These are phyloP conservation scores for Eimeria falciformis DNA, from an alignment of 169 alveolate genomes.

Conservation along the genomic window DNA sequence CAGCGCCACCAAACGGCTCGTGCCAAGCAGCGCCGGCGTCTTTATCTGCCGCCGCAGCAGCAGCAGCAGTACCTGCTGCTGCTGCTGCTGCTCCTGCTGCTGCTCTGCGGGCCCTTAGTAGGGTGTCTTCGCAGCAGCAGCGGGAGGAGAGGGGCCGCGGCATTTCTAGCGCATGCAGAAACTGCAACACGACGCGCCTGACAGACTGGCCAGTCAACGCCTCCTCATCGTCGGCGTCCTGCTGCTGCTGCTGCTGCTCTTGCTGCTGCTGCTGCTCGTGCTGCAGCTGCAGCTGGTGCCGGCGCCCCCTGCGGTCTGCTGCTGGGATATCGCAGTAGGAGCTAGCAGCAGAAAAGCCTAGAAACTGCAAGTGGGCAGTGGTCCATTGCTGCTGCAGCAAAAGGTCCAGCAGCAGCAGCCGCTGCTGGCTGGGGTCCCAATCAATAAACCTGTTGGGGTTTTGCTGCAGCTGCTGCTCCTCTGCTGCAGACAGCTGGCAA, in stretches of 20 bases:
- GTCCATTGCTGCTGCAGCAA: not conserved
- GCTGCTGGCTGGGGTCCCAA: not conserved
- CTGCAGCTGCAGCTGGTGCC: constrained; percentile 1
- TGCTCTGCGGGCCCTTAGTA: not conserved
- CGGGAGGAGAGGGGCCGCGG: not conserved
- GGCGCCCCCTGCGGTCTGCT: not conserved
- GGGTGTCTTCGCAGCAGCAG: not conserved
- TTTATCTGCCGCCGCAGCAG: not conserved
- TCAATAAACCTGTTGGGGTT: constrained; percentile 9
- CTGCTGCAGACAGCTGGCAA: constrained; percentile 33
- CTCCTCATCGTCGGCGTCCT: constrained; percentile 22
- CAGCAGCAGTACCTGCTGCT: not conserved
- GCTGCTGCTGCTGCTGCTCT: constrained; percentile 9
- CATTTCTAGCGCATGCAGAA: constrained; percentile 10
- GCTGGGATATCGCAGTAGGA: not conserved
- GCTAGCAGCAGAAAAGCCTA: not conserved
- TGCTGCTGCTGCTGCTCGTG: constrained; percentile 17
- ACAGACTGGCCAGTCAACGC: constrained; percentile 7
- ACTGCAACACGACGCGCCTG: constrained; percentile 25
- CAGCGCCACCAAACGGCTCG: not conserved
- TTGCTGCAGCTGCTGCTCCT: constrained; percentile 45
- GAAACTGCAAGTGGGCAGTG: not conserved
- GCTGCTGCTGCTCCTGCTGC: constrained; percentile 6
- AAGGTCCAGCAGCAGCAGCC: constrained; percentile 14
- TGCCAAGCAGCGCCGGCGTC: not conserved